phyloP scores from a whole-genome alignment of 2,329 filamentous ascomycete species.

The Calonectria pteridis region DNA sequence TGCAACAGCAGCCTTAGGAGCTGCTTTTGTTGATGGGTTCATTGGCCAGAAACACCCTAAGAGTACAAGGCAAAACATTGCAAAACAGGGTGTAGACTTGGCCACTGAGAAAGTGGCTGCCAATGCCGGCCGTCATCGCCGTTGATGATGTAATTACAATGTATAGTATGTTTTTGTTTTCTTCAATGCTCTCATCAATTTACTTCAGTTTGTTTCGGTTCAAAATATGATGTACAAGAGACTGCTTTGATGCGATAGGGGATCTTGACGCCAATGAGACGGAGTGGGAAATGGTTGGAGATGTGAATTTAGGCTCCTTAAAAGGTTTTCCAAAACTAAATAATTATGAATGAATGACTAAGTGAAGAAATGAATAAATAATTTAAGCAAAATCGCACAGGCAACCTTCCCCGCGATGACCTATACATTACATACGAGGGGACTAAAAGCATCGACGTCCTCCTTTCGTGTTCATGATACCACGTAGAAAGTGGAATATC shows the following conservation, averaged over 20 bases:
- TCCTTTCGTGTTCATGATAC: not conserved
- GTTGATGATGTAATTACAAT: not conserved
- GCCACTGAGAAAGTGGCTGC: conserved; percentile 33
- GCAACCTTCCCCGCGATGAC: not conserved
- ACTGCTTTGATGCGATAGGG: not conserved
- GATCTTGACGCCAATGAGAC: not conserved
- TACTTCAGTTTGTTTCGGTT: not conserved
- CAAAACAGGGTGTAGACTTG: conserved; percentile 42
- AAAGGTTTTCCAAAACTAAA: not conserved
- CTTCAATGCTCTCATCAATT: not conserved
- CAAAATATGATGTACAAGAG: not conserved
- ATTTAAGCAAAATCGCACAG: not conserved
- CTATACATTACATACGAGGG: not conserved
- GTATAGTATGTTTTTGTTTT: not conserved
- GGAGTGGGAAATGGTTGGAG: not conserved
- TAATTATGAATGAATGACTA: not conserved
- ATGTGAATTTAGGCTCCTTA: not conserved
- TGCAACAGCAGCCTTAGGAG: conserved; percentile 62
- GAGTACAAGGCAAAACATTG: conserved; percentile 42
- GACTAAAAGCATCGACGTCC: not conserved
- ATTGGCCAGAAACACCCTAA: conserved; percentile 51
- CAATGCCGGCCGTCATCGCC: conserved; percentile 20
- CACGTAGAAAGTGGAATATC: not conserved
- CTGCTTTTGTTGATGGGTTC: conserved; percentile 62
- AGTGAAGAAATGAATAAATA: not conserved